These are phyloP conservation scores for Exserohilum turcica DNA, from an alignment of 2,329 filamentous ascomycete genomes.

Conservation along the genomic window DNA sequence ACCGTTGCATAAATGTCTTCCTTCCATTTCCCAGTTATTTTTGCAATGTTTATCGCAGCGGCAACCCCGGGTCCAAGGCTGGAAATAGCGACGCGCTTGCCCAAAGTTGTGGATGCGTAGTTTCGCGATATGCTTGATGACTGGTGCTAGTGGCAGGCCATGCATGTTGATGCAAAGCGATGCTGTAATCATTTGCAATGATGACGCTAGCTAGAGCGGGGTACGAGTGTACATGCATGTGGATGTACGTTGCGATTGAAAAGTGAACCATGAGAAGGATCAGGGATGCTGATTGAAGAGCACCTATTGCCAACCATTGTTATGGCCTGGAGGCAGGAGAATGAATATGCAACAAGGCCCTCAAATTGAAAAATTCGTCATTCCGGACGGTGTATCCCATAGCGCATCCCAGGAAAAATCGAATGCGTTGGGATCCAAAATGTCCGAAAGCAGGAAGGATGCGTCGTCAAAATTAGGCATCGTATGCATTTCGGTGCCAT, in stretches of 20 bases:
- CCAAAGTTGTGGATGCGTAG: not conserved
- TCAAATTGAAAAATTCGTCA: constrained; percentile 42
- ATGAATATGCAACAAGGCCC: not conserved
- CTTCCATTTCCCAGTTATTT: too few species aligned
- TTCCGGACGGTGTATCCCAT: constrained; percentile 44
- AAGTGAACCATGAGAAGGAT: not conserved
- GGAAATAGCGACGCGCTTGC: too few species aligned
- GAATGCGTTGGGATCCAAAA: constrained; percentile 42
- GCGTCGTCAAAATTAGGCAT: constrained; percentile 37
- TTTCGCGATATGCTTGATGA: not conserved
- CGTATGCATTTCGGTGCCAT: constrained; percentile 4
- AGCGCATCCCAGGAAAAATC: constrained; percentile 47
- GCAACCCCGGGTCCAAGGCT: too few species aligned
- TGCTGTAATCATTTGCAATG: not conserved
- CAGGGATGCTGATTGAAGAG: not conserved
- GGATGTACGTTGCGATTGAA: not conserved
- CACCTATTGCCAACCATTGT: not conserved
- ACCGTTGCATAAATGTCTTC: too few species aligned
- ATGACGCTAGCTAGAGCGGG: not conserved
- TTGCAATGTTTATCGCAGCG: too few species aligned
- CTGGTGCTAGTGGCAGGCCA: not conserved
- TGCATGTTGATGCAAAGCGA: not conserved
- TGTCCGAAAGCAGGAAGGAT: constrained; percentile 36
- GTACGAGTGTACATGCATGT: not conserved
- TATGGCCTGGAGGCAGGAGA: too few species aligned